Percentiles rank a stretch among this genome's conserved stretches.
phyloP scores from a whole-genome alignment of 2,329 filamentous ascomycete species.

The Alternaria burnsii region DNA sequence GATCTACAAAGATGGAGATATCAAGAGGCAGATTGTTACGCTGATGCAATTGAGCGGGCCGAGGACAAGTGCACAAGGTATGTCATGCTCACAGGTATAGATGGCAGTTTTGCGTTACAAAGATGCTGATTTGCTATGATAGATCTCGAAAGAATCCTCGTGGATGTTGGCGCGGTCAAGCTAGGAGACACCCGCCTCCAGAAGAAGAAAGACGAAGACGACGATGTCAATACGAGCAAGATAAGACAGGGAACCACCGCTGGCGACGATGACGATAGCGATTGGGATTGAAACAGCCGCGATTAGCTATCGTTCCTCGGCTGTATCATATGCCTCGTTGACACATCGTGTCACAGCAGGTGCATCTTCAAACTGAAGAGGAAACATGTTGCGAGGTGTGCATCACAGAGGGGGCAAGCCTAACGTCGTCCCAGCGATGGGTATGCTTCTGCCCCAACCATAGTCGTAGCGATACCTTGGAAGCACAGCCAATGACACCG shows the following conservation, averaged over 20 bases:
- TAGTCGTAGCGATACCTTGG: not conserved
- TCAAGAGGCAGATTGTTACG: slow-evolving; percentile 91
- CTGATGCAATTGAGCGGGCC: slow-evolving; percentile 77
- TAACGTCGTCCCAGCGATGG: not conserved
- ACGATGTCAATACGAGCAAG: slow-evolving; percentile 61
- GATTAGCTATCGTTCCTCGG: not conserved
- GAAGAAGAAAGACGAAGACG: slow-evolving; percentile 63
- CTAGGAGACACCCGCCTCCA: slow-evolving; percentile 80
- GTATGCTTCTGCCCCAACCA: not conserved
- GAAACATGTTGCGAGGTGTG: not conserved
- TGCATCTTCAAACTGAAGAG: not conserved
- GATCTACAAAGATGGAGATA: slow-evolving; percentile 91
- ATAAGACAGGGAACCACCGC: slow-evolving; percentile 53
- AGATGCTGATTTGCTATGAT: not conserved
- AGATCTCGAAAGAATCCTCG: slow-evolving; percentile 81
- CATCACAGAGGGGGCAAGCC: not conserved
- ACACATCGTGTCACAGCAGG: not conserved
- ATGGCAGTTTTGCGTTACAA: not conserved
- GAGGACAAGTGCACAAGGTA: slow-evolving; percentile 31
- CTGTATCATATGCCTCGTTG: not conserved
- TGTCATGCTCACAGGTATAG: not conserved
- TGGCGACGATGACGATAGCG: slow-evolving; percentile 62
- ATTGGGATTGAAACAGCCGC: slow-evolving; percentile 63
- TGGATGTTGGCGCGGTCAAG: slow-evolving; percentile 82
- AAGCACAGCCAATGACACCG: not conserved